Base-by-base conservation (phyloP, 176 grass and related monocot genomes). In the Aegilops sharonensis region DNA sequence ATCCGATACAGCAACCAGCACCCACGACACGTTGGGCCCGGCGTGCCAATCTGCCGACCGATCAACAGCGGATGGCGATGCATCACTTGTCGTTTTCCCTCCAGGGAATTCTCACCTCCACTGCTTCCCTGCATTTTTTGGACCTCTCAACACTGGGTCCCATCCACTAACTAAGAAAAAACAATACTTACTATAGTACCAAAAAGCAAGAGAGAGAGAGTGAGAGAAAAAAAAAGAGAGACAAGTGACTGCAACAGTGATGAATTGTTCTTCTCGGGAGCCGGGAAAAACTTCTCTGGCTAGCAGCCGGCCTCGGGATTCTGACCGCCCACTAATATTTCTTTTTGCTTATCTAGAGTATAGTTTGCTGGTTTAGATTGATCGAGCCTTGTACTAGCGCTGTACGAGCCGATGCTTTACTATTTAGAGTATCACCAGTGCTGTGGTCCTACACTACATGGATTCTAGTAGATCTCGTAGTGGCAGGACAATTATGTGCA, bases 181-280 rank as follows among this genome's bases (percentile, higher is more conserved):
- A n/a, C 37, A 45, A 47, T 13, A 47, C 3, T 47, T 32, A n/a
- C 3, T 23, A 73, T 80, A 39, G 6, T 39, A 86, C 39, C 37
- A 68, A 78, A 14, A 52, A 34, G 52, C 74, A 34, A 48, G 29
- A 73, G 14, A 64, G 52, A 71, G 21, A 73, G 14, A 39, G 52
- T 42, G 47, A 72, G 21, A 21, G 42, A 8, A 72, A 75, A 8
- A 50, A 52, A 65, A 11, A 29, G 18, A 75, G 30, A 29, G 18
- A 75, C 43, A 47, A 79, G 81, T 61, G 75, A 61, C 85, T 6
- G 89, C 72, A 20, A 82, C 85, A 80, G 75, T 25, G 43, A 17
- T 10, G 80, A 59, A 67, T 83, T 87, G 89, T 87, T 91, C 89
- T 87, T 68, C 85, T 87, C 48, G 85, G 81, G 85, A 15, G 75